phyloP scores from a whole-genome alignment of 2,329 filamentous ascomycete species.

The Ploettnerulaceae sp. region DNA sequence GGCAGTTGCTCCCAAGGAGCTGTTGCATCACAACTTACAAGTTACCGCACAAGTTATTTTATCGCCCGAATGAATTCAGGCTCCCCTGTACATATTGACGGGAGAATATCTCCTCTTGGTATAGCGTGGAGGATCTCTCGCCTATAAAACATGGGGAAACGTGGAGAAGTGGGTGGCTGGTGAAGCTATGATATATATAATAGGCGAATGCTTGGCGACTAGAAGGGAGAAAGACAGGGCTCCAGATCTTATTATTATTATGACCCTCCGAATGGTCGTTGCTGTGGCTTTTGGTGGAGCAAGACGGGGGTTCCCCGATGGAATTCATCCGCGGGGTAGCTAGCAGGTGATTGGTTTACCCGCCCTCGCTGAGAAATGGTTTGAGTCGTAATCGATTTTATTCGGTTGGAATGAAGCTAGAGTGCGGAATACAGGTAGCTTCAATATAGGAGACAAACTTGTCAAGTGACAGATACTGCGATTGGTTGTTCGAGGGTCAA shows the following conservation, averaged over 20 bases:
- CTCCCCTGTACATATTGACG: background rate
- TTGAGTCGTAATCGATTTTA: too few species aligned
- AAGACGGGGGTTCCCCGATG: background rate
- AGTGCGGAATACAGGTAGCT: too few species aligned
- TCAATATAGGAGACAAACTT: too few species aligned
- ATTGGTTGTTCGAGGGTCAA: too few species aligned
- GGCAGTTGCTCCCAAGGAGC: too few species aligned
- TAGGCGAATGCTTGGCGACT: background rate
- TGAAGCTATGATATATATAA: too few species aligned
- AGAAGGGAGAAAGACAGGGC: background rate
- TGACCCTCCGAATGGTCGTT: background rate
- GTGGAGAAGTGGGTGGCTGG: background rate
- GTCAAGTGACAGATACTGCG: too few species aligned
- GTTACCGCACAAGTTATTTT: background rate
- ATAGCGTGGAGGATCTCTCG: background rate
- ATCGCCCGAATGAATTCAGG: background rate
- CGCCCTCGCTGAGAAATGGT: too few species aligned
- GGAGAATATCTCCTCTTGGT: background rate
- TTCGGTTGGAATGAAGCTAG: too few species aligned
- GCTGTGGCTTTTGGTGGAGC: background rate
- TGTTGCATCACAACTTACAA: background rate
- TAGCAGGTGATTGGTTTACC: too few species aligned
- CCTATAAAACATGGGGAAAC: background rate
- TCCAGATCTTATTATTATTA: background rate
- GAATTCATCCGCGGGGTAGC: slow-evolving; percentile 11